Conservation (phyloP, 2,329 filamentous ascomycete genomes). For the Pseudogymnoascus sp. region DNA sequence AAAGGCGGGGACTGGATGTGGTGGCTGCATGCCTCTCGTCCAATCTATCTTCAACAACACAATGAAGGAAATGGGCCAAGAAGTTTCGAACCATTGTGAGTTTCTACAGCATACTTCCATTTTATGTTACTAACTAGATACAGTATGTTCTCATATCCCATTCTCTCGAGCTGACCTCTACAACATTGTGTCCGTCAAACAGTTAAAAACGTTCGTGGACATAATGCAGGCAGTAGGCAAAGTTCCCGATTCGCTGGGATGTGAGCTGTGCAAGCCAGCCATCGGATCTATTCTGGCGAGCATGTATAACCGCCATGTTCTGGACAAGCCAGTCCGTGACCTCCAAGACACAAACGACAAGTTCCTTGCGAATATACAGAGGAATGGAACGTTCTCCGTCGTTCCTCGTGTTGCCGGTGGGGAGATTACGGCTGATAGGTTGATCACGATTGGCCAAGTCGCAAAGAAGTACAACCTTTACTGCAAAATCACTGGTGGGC, state of each 20-base stretch:
- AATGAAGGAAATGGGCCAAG: slow-evolving; percentile 76
- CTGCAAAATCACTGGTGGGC: slow-evolving; percentile 85
- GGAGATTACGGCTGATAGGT: slow-evolving; percentile 79
- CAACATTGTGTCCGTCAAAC: slow-evolving; percentile 78
- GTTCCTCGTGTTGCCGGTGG: slow-evolving; percentile 75
- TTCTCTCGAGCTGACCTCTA: slow-evolving; percentile 83
- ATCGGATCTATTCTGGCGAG: slow-evolving; percentile 74
- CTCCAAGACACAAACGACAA: slow-evolving; percentile 87
- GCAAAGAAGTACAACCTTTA: slow-evolving; percentile 79
- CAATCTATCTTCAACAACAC: slow-evolving; percentile 85
- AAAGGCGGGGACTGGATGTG: slow-evolving; percentile 84
- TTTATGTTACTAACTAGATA: background rate
- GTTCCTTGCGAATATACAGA: slow-evolving; percentile 82
- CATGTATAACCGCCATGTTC: slow-evolving; percentile 75
- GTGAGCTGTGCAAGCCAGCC: slow-evolving; percentile 78
- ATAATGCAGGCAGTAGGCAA: slow-evolving; percentile 75
- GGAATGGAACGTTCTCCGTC: slow-evolving; percentile 85
- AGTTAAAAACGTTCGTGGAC: slow-evolving; percentile 59
- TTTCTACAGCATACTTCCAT: slow-evolving; percentile 22
- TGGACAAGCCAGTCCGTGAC: slow-evolving; percentile 61
- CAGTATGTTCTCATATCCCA: slow-evolving; percentile 70
- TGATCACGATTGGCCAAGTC: slow-evolving; percentile 75
- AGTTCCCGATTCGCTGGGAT: slow-evolving; percentile 64
- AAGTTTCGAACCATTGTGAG: slow-evolving; percentile 67
- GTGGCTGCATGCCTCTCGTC: slow-evolving; percentile 81